A percentile compares a stretch with the other conserved stretches of the same genome.
Evolutionary conservation across 2,329 filamentous ascomycete species (phyloP).

Genomic region (Aureobasidium sp.): DNA sequence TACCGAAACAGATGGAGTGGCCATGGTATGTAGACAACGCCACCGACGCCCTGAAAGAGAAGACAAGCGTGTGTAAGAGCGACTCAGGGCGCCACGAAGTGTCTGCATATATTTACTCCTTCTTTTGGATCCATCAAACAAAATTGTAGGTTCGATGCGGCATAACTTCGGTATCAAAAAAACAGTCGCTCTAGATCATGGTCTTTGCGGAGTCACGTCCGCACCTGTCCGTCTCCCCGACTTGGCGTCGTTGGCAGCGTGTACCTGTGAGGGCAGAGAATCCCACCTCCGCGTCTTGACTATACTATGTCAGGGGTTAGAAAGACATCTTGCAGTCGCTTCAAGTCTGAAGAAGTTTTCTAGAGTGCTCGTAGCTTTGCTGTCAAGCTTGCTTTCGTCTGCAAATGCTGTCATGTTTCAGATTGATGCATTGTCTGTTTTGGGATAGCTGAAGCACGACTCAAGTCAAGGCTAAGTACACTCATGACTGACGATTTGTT

Average conservation of each 20-base stretch:
- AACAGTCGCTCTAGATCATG: conserved; percentile 2
- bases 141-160: conserved; percentile 8
- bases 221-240: too few relatives aligned
- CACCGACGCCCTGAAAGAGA: background rate
- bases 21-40: background rate
- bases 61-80: background rate
- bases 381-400: too few relatives aligned
- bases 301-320: too few relatives aligned
- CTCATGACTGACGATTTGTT: too few relatives aligned
- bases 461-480: too few relatives aligned
- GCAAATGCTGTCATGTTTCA: background rate
- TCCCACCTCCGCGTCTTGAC: too few relatives aligned
- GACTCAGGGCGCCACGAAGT: background rate
- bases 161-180: background rate
- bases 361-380: too few relatives aligned
- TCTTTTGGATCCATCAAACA: background rate
- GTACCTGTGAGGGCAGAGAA: too few relatives aligned
- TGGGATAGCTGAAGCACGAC: background rate
- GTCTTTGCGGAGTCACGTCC: background rate
- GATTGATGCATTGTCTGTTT: background rate
- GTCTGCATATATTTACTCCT: conserved; percentile 1
- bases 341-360: too few relatives aligned
- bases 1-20: background rate
- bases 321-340: too few relatives aligned
- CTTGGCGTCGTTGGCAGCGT: too few relatives aligned